phyloP scores from a whole-genome alignment of 331 rosid genomes.

The Pyracantha coccinea region DNA sequence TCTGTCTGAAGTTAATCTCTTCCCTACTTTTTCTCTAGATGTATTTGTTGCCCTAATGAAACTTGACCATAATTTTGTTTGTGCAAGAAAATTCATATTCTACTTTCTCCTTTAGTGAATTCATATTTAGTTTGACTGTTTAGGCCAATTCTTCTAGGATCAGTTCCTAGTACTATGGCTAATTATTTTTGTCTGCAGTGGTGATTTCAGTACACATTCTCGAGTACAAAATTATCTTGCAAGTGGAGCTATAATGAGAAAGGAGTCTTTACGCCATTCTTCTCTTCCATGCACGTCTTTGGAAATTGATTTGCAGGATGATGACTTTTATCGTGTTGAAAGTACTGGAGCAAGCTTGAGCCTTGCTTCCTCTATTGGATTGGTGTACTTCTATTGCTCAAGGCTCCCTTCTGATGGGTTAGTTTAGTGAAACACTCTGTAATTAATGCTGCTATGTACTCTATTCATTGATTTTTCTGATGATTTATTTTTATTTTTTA shows the following conservation, averaged over 20 bases:
- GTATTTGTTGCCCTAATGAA: background rate
- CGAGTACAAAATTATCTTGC: slow-evolving; percentile 56
- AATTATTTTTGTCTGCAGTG: slow-evolving; percentile 37
- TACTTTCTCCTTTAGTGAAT: background rate
- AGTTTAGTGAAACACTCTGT: slow-evolving; percentile 11
- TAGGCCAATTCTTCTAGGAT: background rate
- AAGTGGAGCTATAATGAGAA: slow-evolving; percentile 65
- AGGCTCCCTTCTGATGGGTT: slow-evolving; percentile 86
- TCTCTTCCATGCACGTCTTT: slow-evolving; percentile 45
- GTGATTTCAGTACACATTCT: slow-evolving; percentile 43
- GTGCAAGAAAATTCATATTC: background rate
- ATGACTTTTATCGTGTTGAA: slow-evolving; percentile 48
- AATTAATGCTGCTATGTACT: background rate
- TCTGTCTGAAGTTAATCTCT: background rate
- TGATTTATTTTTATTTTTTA: background rate
- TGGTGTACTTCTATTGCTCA: slow-evolving; percentile 74
- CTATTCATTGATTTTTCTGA: background rate
- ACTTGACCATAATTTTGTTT: background rate
- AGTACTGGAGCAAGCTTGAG: slow-evolving; percentile 67
- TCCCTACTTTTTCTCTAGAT: background rate
- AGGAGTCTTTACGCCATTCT: slow-evolving; percentile 54
- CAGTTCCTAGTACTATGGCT: background rate
- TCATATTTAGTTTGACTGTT: background rate
- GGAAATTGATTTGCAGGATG: slow-evolving; percentile 28
- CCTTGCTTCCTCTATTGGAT: slow-evolving; percentile 53